These are phyloP conservation scores for Casuarina equisetifolia DNA, from an alignment of 306 rosid genomes.

Conservation along the genomic window DNA sequence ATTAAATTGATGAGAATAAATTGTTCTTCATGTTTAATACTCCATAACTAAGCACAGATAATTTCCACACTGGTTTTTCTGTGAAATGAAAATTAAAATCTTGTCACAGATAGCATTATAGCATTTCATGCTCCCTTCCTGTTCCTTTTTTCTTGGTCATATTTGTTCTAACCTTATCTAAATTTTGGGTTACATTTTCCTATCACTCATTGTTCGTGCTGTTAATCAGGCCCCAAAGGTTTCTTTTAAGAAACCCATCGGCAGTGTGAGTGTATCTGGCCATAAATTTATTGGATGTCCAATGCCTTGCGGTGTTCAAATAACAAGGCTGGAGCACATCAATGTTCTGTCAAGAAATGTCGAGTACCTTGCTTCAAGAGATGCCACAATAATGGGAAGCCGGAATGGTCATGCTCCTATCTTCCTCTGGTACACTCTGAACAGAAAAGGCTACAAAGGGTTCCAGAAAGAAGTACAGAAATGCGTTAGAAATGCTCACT, in stretches of 20 bases:
- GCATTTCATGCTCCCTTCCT: neutral
- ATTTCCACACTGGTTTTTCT: neutral
- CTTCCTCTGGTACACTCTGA: conserved; percentile 68
- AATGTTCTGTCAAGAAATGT: conserved; percentile 56
- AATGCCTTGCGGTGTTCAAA: conserved; percentile 53
- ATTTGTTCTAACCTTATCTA: neutral
- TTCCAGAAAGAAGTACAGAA: conserved; percentile 64
- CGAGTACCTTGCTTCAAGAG: conserved; percentile 68
- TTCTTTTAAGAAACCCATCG: conserved; percentile 51
- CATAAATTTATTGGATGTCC: conserved; percentile 69
- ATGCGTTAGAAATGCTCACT: conserved; percentile 64
- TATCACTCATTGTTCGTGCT: neutral
- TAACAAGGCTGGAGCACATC: conserved; percentile 55
- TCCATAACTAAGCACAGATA: neutral
- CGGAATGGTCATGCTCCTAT: conserved; percentile 70
- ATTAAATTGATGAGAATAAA: neutral
- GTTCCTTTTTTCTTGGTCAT: neutral
- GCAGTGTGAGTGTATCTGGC: conserved; percentile 54
- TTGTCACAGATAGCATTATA: neutral
- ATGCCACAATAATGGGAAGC: conserved; percentile 77
- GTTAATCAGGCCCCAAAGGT: conserved; percentile 59
- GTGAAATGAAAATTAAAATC: neutral
- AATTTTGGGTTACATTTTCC: neutral
- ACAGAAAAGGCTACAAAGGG: conserved; percentile 57
- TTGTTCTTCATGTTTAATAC: neutral